Conservation (phyloP, 116 monocot species). For the Dioscorea cayenensis region DNA sequence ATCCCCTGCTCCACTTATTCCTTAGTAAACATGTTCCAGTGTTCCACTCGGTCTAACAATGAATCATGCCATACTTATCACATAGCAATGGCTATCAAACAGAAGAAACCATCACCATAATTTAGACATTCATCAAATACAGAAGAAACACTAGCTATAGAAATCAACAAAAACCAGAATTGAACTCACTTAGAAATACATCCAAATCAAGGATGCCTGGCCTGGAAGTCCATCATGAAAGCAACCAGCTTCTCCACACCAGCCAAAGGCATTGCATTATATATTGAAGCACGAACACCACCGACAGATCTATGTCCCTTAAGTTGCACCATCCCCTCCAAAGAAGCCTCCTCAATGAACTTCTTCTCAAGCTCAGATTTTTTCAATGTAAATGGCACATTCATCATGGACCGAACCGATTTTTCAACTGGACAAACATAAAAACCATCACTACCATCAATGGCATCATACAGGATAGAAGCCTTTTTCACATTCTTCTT, state of each 20-base stretch:
- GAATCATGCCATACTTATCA: not conserved
- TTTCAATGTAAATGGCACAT: constrained; percentile 85
- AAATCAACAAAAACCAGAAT: not conserved
- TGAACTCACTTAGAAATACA: not conserved
- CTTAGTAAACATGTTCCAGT: not conserved
- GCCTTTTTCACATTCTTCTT: constrained; percentile 81
- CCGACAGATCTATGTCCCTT: constrained; percentile 97
- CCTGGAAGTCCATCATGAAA: constrained; percentile 99
- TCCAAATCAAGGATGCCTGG: constrained; percentile 57
- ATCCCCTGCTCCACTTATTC: not conserved
- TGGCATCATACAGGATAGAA: constrained; percentile 70
- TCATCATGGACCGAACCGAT: constrained; percentile 85
- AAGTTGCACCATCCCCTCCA: constrained; percentile 93
- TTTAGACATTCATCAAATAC: too few species aligned
- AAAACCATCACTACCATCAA: constrained; percentile 73
- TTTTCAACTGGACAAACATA: constrained; percentile 84
- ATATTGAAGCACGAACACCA: constrained; percentile 89
- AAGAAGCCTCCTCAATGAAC: constrained; percentile 81
- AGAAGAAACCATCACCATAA: too few species aligned
- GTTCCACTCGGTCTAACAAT: constrained; percentile 1
- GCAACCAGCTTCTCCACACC: constrained; percentile 93
- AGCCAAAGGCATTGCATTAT: constrained; percentile 92
- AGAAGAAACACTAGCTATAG: too few species aligned
- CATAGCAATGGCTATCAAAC: not conserved
- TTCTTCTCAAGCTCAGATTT: constrained; percentile 83